Evolutionary conservation across 345 rosid genomes (phyloP), one percentile per base, ranked within the genome.

Genomic region (Theobroma cacao): DNA sequence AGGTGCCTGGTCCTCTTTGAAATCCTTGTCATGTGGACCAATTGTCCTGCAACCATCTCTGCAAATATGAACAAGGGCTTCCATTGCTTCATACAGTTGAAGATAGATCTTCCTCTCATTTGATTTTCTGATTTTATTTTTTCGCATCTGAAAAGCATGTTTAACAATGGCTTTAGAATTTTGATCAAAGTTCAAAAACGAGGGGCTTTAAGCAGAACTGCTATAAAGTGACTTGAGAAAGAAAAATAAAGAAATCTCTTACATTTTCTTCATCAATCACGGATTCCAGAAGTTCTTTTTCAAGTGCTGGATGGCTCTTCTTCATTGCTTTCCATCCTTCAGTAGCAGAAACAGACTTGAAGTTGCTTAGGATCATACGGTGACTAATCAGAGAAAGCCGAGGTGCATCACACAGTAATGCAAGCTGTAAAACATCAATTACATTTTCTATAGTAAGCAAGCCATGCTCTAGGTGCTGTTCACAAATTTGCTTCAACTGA

Each of bases 11-110:
- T 88, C 75, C 28, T 82, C 85, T 66, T 77, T 81, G 13, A 92
- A 86, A 52, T 80, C 96, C 84, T 91, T 91, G 59, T 92, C 98
- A 20, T 89, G 90, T 1, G 99, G 98, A 22, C 98, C 98, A 41
- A 95, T 95, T 14, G 99, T 95, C 62, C 82, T 84, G 53, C 99
- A 93, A 12, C 98, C 98, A 28, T 95, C 98, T 80, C 94, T 86
- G 69, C 96, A 95, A 80, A 93, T 93, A 80, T 95, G 99, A 79
- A 95, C 93, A 40, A 93, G 91, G 10, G 99, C 96, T 73, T 95
- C 97, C 99, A 92, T 95, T 28, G 98, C 99, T 75, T 90, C 97
- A 7, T 90, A 88, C 30, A 95, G 69, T 68, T 93, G 92, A 73
- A 91, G 45, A 61, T 95, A 95, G 60, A 93, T 91, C 80, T 86